These are phyloP conservation scores for Oryza glumipatula DNA, from an alignment of 176 grass and related monocot genomes.

Conservation along the genomic window DNA sequence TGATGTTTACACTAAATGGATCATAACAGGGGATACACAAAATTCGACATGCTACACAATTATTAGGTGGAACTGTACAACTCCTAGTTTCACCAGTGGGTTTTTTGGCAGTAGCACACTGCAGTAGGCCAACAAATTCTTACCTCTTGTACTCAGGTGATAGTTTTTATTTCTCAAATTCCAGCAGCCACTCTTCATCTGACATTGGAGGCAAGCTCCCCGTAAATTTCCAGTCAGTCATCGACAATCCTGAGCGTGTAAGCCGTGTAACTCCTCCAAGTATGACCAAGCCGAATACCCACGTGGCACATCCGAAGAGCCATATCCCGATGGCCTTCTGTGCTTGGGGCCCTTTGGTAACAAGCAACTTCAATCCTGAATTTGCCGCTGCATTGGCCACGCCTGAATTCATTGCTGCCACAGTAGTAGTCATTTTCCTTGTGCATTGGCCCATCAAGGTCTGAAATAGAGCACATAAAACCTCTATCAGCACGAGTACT, in stretches of 20 bases:
- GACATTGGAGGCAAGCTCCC: constrained; percentile 83
- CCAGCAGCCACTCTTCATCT: constrained; percentile 66
- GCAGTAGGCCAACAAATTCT: neutral
- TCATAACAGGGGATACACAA: neutral
- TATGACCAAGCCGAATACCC: constrained; percentile 95
- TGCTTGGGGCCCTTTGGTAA: constrained; percentile 73
- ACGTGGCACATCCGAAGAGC: constrained; percentile 90
- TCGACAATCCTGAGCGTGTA: constrained; percentile 90
- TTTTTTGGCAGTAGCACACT: neutral
- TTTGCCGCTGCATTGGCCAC: constrained; percentile 40
- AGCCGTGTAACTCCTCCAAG: constrained; percentile 92
- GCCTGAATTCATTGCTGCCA: constrained; percentile 50
- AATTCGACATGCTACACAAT: neutral
- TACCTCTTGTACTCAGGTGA: constrained; percentile 88
- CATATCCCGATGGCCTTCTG: constrained; percentile 89
- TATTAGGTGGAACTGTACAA: neutral
- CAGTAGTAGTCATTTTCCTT: constrained; percentile 63
- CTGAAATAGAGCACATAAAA: constrained; percentile 36
- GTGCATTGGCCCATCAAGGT: constrained; percentile 49
- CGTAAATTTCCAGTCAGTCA: constrained; percentile 97
- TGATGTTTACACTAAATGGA: neutral
- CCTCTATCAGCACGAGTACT: neutral
- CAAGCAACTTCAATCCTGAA: constrained; percentile 78
- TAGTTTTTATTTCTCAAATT: constrained; percentile 88
- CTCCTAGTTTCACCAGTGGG: neutral